Base-by-base conservation (phyloP, 192 early-diverging fungal genomes). In the Coemansia umbellata region DNA sequence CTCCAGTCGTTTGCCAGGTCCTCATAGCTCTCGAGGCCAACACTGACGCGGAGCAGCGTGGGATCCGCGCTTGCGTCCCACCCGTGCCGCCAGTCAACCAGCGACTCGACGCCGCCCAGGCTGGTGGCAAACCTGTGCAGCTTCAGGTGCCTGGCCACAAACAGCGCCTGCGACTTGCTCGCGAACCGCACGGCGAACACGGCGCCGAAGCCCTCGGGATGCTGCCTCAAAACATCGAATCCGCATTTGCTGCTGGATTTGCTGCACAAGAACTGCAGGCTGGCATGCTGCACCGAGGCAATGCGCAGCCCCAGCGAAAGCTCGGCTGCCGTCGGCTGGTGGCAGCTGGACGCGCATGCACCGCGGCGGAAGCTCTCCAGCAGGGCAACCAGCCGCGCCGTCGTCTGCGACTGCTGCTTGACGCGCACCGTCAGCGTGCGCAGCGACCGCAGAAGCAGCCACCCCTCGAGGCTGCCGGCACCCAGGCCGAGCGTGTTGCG, bases 11-110 rank as follows among this genome's bases (percentile, higher is more conserved):
- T 58, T 26, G 80, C 82, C 53, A 88, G 60, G 27, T 86, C 86
- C 26, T 84, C 82, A 40, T 78, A 55, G 26, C 69, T 60, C 67
- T 90, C 88, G 43, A 90, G 60, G 11, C 88, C 88, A 5, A 90
- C 64, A 37, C 78, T 82, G 14, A 90, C 60, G n/a, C 88, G 78
- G 31, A 84, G 47, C 27, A 88, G 50, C 8, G 54, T 51, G 1
- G 79, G 79, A 21, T 64, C 53, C 3, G 74, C 54, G 7, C 53
- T 62, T 10, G 45, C 26, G 43, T 86, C 85, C 13, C 53, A 27
- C 1, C 51, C 69, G 23, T 70, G 59, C 23, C 87, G 69, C 87
- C 87, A 89, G 49, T 89, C 87, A 24, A 81, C 73, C 41, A 84
- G 57, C n/a, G 73, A 74, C 67, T 88, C 85, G 19, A 80, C 68